Base-by-base conservation (phyloP, 2,329 filamentous ascomycete species). In the Colletotrichum sp. region DNA sequence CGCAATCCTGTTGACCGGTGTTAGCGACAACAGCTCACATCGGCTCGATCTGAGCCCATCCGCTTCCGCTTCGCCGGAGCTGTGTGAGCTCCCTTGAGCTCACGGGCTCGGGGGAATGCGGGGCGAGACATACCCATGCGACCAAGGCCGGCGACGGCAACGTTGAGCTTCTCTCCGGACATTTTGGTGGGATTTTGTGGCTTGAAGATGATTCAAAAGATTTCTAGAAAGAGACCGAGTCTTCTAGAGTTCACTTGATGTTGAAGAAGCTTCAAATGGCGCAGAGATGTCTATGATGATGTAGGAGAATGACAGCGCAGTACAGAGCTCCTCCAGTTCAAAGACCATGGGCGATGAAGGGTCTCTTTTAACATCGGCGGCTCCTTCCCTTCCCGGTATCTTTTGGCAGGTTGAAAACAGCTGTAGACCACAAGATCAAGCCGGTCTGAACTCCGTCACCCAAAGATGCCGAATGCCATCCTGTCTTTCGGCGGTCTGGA, bases 121-220 rank as follows among this genome's bases (percentile, higher is more conserved):
- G 36, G 26, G 24, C 30, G 38, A 69, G 21, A 69, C 70, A 24
- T 69, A 69, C 88, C 88, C 87, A 90, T 90, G 76, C 88, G 87
- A 38, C 88, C 88, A 56, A 90, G 87, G 61, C 88, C 88, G 48
- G 86, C 87, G 66, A 86, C 86, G 61, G 83, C 88, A 77, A 89
- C 81, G 76, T 86, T 83, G 75, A 88, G 81, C 77, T 82, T 84
- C 60, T 77, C 65, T 62, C 70, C 65, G 9, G 56, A 36, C 70
- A 73, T 69, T 52, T 28, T 69, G 13, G 9, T 26, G 5, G 7
- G 9, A 13, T 10, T 32, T 48, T 73, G 6, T 55, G 7, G n/a
- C 43, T 60, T 58, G 1, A 10, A n/a, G 4, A 6, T 2, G 10
- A 21, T 3, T 30, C 16, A 38, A 30, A 18, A 7, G 6, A n/a